Evolutionary conservation across 148 eudicot genomes (phyloP).

Genomic region (Silene latifolia): DNA sequence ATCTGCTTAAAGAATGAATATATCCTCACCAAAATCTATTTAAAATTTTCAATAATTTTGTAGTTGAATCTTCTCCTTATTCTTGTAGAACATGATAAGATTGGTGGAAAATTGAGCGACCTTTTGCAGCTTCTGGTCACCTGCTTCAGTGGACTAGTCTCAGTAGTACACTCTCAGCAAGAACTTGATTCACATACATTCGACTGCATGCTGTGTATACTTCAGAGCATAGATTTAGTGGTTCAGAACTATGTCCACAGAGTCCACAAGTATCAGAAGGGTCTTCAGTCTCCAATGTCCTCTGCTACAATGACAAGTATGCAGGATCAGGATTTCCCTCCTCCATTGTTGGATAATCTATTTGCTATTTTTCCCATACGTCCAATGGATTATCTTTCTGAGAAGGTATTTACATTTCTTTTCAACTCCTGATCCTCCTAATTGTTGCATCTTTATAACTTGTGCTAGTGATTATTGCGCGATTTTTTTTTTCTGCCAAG

Average conservation of each 20-base stretch:
- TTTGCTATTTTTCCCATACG: slow-evolving; percentile 73
- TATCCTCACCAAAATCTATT: background rate
- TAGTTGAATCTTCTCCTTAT: slow-evolving; percentile 1
- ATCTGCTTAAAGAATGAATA: no score
- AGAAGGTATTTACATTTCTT: slow-evolving; percentile 50
- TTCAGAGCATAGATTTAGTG: slow-evolving; percentile 65
- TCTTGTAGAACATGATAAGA: slow-evolving; percentile 47
- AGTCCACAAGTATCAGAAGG: slow-evolving; percentile 29
- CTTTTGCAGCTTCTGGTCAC: slow-evolving; percentile 63
- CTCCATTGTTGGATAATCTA: slow-evolving; percentile 50
- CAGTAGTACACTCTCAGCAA: slow-evolving; percentile 38
- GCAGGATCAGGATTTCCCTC: slow-evolving; percentile 33
- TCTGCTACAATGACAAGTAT: slow-evolving; percentile 18
- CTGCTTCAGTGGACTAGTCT: slow-evolving; percentile 62
- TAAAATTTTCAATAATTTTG: background rate
- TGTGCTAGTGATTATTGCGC: slow-evolving; percentile 6
- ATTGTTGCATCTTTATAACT: background rate
- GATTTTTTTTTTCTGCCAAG: background rate
- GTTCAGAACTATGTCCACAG: slow-evolving; percentile 53
- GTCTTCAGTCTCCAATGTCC: slow-evolving; percentile 29
- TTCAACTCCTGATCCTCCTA: background rate
- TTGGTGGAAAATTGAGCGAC: slow-evolving; percentile 49
- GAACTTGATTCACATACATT: slow-evolving; percentile 64
- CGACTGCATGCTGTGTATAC: slow-evolving; percentile 73
- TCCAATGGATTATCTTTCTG: slow-evolving; percentile 44